A percentile compares a stretch with the other conserved stretches of the same genome.
Conservation (phyloP, 257 asterid genomes). For the Capsicum chinense region DNA sequence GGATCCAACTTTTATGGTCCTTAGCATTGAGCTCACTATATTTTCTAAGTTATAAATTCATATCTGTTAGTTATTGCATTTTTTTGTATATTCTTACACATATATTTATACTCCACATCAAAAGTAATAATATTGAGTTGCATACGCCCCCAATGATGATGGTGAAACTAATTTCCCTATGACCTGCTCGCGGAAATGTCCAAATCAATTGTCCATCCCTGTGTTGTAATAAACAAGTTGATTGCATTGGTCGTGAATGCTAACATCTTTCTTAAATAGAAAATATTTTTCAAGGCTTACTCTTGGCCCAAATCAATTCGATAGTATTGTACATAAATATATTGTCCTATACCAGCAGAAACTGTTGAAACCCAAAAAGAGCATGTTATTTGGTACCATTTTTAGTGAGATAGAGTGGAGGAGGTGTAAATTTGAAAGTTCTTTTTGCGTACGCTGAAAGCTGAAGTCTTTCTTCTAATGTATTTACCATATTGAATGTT, state of each 20-base stretch:
- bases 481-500: slow-evolving; percentile 4
- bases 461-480: neutral
- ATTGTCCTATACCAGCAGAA: neutral
- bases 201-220: neutral
- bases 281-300: too few species aligned
- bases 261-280: neutral
- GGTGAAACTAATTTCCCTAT: neutral
- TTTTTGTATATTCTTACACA: too few species aligned
- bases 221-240: neutral
- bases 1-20: too few species aligned
- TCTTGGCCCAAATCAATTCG: too few species aligned
- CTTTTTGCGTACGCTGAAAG: neutral
- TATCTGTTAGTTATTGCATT: too few species aligned
- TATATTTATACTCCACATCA: too few species aligned
- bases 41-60: too few species aligned
- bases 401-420: neutral
- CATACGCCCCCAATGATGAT: too few species aligned
- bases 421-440: neutral
- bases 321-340: neutral
- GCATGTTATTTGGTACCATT: neutral
- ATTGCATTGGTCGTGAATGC: neutral
- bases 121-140: too few species aligned
- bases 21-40: too few species aligned
- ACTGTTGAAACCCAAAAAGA: neutral
- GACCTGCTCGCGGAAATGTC: slow-evolving; percentile 45